Conservation (phyloP, 1,139 yeast species). For the Kodamaea alishanica region DNA sequence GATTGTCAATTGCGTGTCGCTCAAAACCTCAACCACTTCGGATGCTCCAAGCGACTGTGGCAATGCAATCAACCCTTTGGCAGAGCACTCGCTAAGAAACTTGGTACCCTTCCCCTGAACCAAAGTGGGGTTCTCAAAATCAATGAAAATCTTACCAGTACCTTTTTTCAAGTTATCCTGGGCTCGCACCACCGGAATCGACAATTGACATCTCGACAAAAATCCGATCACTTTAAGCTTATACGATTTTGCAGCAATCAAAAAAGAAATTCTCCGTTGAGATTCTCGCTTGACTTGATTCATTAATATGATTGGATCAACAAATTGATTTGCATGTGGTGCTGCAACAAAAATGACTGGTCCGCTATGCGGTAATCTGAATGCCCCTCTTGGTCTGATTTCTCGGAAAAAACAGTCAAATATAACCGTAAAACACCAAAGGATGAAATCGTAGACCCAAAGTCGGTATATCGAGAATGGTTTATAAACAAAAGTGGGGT, state of each 20-base stretch:
- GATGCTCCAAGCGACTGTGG: conserved; percentile 79
- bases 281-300: conserved; percentile 73
- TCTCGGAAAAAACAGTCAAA: conserved; percentile 76
- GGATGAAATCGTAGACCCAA: conserved; percentile 44
- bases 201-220: conserved; percentile 68
- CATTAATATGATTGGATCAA: conserved; percentile 84
- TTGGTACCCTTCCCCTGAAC: conserved; percentile 66
- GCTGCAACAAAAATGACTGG: conserved; percentile 95
- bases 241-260: conserved; percentile 83
- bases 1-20: conserved; percentile 71
- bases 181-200: conserved; percentile 89
- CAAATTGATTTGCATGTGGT: conserved; percentile 96
- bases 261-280: conserved; percentile 72
- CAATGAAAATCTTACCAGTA: conserved; percentile 55
- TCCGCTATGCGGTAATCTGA: conserved; percentile 75
- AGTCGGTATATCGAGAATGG: conserved; percentile 33
- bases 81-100: conserved; percentile 63
- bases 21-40: conserved; percentile 63
- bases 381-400: conserved; percentile 87
- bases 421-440: conserved; percentile 45
- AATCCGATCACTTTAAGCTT: conserved; percentile 66
- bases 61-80: conserved; percentile 69
- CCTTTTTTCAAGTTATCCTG: conserved; percentile 74
- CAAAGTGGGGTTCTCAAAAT: conserved; percentile 42
- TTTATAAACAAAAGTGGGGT: conserved; percentile 10